A percentile compares a stretch with the other conserved stretches of the same genome.
phyloP scores from a whole-genome alignment of 2,329 filamentous ascomycete species.

The Hymenoscyphus fructigenus region DNA sequence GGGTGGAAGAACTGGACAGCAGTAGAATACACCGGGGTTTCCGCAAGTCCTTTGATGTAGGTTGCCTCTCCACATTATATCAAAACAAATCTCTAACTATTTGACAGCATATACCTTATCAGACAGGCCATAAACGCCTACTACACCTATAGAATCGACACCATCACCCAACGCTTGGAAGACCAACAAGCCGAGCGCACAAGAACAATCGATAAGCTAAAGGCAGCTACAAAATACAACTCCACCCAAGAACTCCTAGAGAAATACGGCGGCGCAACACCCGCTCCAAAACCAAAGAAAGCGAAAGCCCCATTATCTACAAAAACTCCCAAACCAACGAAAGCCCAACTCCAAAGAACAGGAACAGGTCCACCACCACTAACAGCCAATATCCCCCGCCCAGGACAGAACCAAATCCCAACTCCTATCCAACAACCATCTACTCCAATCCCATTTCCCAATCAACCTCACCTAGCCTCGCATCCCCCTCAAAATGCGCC shows the following conservation, averaged over 20 bases:
- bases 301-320: slow-evolving; percentile 19
- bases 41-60: slow-evolving; percentile 76
- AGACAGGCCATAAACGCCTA: slow-evolving; percentile 65
- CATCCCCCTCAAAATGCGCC: slow-evolving; percentile 26
- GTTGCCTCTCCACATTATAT: slow-evolving; percentile 29
- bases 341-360: slow-evolving; percentile 42
- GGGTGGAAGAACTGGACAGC: slow-evolving; percentile 77
- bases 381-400: slow-evolving; percentile 60
- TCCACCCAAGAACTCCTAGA: slow-evolving; percentile 89
- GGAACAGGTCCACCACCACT: slow-evolving; percentile 58
- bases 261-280: slow-evolving; percentile 73
- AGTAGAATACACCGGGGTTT: slow-evolving; percentile 75
- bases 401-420: slow-evolving; percentile 20
- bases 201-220: slow-evolving; percentile 89
- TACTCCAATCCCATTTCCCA: slow-evolving; percentile 19
- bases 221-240: slow-evolving; percentile 93
- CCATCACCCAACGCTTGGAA: slow-evolving; percentile 67
- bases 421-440: slow-evolving; percentile 26
- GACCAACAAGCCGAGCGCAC: slow-evolving; percentile 75
- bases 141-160: slow-evolving; percentile 79
- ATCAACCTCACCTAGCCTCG: slow-evolving; percentile 22
- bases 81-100: slow-evolving; percentile 25
- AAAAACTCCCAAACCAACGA: slow-evolving; percentile 20
- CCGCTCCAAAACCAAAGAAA: slow-evolving; percentile 32
- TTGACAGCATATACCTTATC: slow-evolving; percentile 71